Evolutionary conservation across 2,329 filamentous ascomycete species (phyloP).

Genomic region (Hawksworthiomyces lignivorus): DNA sequence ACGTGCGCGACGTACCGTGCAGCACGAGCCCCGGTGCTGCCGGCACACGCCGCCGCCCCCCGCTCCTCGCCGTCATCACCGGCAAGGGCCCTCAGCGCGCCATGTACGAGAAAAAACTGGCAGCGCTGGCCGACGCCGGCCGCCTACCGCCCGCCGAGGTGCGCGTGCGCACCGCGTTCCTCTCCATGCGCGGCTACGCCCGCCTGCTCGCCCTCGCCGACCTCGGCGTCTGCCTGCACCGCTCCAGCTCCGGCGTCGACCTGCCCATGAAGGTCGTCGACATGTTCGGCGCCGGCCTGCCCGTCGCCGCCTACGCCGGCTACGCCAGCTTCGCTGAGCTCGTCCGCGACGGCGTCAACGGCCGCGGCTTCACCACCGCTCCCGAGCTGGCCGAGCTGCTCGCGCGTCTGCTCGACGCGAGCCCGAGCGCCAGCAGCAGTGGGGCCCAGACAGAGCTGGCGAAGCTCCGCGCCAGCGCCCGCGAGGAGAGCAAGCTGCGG

Average conservation of each 20-base stretch:
- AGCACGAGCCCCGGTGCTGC: slow-evolving; percentile 13
- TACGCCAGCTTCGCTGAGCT: slow-evolving; percentile 89
- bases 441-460: slow-evolving; percentile 35
- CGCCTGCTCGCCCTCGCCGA: slow-evolving; percentile 76
- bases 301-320: slow-evolving; percentile 75
- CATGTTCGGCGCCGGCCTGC: slow-evolving; percentile 93
- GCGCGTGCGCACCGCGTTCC: slow-evolving; percentile 73
- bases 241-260: slow-evolving; percentile 88
- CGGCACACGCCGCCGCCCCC: slow-evolving; percentile 33
- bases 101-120: slow-evolving; percentile 62
- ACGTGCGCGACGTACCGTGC: slow-evolving; percentile 27
- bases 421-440: slow-evolving; percentile 29
- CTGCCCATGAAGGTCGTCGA: slow-evolving; percentile 99
- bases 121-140: slow-evolving; percentile 49
- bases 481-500: slow-evolving; percentile 63
- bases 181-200: slow-evolving; percentile 79
- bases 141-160: slow-evolving; percentile 65
- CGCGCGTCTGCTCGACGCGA: slow-evolving; percentile 50
- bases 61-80: slow-evolving; percentile 85
- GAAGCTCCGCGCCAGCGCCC: slow-evolving; percentile 59
- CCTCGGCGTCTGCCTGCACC: slow-evolving; percentile 85
- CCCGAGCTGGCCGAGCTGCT: slow-evolving; percentile 58
- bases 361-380: slow-evolving; percentile 71
- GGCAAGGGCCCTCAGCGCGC: slow-evolving; percentile 84
- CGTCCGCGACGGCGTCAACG: slow-evolving; percentile 81